Evolutionary conservation across 2,329 filamentous ascomycete species (phyloP), one percentile per base, ranked within the genome.

Genomic region (Paramyrothecium roridum): DNA sequence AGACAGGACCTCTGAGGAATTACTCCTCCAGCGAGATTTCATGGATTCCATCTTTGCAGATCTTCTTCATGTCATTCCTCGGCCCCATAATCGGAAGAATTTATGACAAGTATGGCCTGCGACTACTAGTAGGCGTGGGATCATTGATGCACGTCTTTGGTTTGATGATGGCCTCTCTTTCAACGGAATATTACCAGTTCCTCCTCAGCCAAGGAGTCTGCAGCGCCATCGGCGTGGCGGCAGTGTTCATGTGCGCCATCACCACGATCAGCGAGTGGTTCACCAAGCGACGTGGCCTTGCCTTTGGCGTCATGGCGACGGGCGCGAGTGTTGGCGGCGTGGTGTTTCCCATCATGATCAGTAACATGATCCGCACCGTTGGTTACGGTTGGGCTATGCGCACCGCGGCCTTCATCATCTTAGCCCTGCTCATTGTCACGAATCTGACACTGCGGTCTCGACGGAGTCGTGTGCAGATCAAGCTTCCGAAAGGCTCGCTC

Each of bases 81-180:
- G 16, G 13, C 11, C 43, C 21, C 30, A 40, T 88, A 21, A 77
- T 84, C 20, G 86, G 86, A 2, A 79, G 76, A 45, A 56, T 85
- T 1, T 87, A 79, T 61, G 86, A 89, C 62, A 80, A 77, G 56
- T 80, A 82, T 57, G 86, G 86, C 0, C 82, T 85, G 0, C 76
- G 78, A 34, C 77, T 72, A 50, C 68, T 88, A 0, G 61, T 85
- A 0, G 33, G 80, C 2, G 61, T 67, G 22, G 82, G 82, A 12
- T 77, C 76, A 1, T 70, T 83, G 52, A 64, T 83, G 43, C 78
- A 84, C 55, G 76, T 86, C 21, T 78, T 86, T 53, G 78, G 80
- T 8, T 62, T 86, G 17, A 85, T 87, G 80, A 84, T 86, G 81
- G 75, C 80, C 0, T 78, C 74, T 22, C 64, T 86, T 21, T 55